Base-by-base conservation (phyloP, 2,329 filamentous ascomycete genomes). In the Aspergillus fumigatus region DNA sequence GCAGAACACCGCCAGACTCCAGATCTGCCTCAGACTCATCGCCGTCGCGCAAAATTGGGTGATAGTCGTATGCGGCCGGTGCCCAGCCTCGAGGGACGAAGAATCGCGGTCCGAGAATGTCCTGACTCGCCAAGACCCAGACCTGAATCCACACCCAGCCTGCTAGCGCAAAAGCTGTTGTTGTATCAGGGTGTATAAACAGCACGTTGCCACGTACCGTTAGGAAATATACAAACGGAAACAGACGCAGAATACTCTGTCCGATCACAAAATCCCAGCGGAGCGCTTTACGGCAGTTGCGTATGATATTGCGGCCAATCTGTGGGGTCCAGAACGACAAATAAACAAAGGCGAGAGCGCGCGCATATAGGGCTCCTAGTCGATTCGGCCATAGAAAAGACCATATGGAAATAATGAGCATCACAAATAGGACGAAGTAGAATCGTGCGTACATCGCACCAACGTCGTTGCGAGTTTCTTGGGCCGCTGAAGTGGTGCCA, bases 261-360 rank as follows among this genome's bases (percentile, higher is more conserved):
- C 92, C 92, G 23, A 92, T 70, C 55, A 96, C 88, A 69, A 96
- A 99, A 58, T 89, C 88, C 92, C 92, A 97, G 3, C 87, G 83
- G n/a, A 97, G 80, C 0, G 93, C 92, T 66, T 89, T 90, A 43
- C 92, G 90, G 73, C 92, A 96, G 74, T 97, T 97, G 53, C 93
- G 89, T 74, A 90, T 85, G 53, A 89, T 81, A 71, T 99, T 99
- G 60, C 94, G 89, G 69, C 89, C 84, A 63, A 97, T 96, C 72
- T 99, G 94, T 0, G 94, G 93, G 0, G 87, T 70, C 93, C 93
- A 97, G 69, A 97, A 87, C 21, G 92, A 96, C 48, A 97, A 83
- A 70, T 97, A 97, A 53, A 83, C 62, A 65, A 93, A 85, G 2
- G 84, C 81, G 23, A 96, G 76, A 2, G 80, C 61, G 69, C 92